Base-by-base conservation (phyloP, 2,329 filamentous ascomycete genomes). In the Fusarium denticulatum region DNA sequence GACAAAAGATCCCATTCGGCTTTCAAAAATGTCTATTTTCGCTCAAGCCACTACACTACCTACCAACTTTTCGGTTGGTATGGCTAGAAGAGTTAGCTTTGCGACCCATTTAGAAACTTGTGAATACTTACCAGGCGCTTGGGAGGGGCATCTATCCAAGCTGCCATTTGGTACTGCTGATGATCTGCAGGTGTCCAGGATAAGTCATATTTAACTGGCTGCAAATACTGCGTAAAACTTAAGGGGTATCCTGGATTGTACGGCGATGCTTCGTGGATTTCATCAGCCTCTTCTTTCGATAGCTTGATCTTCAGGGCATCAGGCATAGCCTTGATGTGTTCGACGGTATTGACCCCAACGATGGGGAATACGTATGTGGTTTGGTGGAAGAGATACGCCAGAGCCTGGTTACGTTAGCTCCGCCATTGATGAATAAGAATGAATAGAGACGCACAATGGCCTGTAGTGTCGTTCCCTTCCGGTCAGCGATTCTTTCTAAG, bases 341-440 rank as follows among this genome's bases (percentile, higher is more conserved):
- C 61, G 2, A 72, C 46, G 0, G 49, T 69, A 46, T 72, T 68
- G 3, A 67, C 72, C 1, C 71, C 72, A 0, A 75, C 69, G 4
- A 75, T 72, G 0, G 72, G 71, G 16, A 72, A 75, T 0, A 74
- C 69, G 5, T 67, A 72, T 5, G 62, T 65, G 1, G 64, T 57
- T 3, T 74, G 68, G 11, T 74, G 65, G 8, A 75, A 60, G 0
- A 74, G 4, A 9, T 75, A 72, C 4, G 71, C 62, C 11, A 74
- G 52, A 0, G 69, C 37, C 49, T 46, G 7, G 0, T 9, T 45
- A 13, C 3, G 11, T 39, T 20, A 36, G 34, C 34, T 34, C 15
- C 7, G 3, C 34, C 14, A 4, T 7, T 34, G 7, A 3, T 16
- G 3, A 15, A 8, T 0, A 34, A 34, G 34, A 34, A 34, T 1